Evolutionary conservation across 2,329 filamentous ascomycete species (phyloP).

Genomic region (Sphaerostilbella broomeana): DNA sequence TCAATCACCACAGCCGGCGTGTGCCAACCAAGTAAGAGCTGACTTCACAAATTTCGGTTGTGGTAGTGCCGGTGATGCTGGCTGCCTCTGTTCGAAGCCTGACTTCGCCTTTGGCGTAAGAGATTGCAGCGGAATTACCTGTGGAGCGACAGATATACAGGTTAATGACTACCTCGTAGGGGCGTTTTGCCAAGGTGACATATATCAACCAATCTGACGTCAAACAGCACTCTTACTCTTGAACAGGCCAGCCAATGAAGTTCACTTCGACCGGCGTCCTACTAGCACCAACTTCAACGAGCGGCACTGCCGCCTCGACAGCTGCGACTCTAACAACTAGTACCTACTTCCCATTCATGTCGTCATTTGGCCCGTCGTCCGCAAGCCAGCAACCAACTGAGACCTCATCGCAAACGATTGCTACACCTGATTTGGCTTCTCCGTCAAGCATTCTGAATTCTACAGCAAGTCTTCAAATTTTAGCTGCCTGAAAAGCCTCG

Average conservation of each 20-base stretch:
- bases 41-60: slow-evolving; percentile 22
- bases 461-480: too few relatives aligned
- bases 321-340: too few relatives aligned
- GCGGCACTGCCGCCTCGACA: too few relatives aligned
- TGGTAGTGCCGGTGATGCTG: slow-evolving; percentile 22
- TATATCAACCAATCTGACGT: too few relatives aligned
- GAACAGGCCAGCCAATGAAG: slow-evolving; percentile 1
- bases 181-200: slow-evolving; percentile 20
- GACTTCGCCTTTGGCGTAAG: slow-evolving; percentile 25
- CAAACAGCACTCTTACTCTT: background rate
- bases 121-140: slow-evolving; percentile 28
- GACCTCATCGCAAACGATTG: slow-evolving; percentile 9
- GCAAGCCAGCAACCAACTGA: slow-evolving; percentile 5
- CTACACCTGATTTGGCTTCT: too few relatives aligned
- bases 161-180: slow-evolving; percentile 22
- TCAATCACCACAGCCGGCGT: slow-evolving; percentile 18
- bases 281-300: background rate
- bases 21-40: slow-evolving; percentile 16
- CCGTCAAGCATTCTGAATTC: too few relatives aligned
- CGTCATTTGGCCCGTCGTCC: slow-evolving; percentile 3
- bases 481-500: too few relatives aligned
- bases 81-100: slow-evolving; percentile 34
- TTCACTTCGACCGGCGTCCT: background rate
- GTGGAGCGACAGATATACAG: slow-evolving; percentile 24
- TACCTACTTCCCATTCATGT: too few relatives aligned